A percentile compares a stretch with the other conserved stretches of the same genome.
phyloP scores from a whole-genome alignment of 2,329 filamentous ascomycete genomes.

The Periglandula ipomoeae region DNA sequence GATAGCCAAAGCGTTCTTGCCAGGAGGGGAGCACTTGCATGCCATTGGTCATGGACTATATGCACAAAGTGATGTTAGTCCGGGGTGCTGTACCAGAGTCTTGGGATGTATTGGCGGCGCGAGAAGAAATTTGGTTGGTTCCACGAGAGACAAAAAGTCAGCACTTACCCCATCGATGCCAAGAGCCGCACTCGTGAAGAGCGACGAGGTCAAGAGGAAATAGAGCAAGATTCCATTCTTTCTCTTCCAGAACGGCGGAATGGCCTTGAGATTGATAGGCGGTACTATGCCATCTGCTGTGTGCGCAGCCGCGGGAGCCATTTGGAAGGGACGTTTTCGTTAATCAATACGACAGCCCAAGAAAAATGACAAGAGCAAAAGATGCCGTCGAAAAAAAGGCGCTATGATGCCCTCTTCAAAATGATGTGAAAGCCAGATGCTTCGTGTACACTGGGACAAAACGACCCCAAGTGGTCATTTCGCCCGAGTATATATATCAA shows the following conservation, averaged over 20 bases:
- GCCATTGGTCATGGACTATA: conserved; percentile 29
- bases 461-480: neutral
- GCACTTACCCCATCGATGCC: conserved; percentile 32
- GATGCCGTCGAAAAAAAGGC: neutral
- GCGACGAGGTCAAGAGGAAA: conserved; percentile 32
- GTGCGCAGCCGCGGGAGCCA: conserved; percentile 24
- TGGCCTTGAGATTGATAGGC: conserved; percentile 20
- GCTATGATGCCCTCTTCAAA: neutral
- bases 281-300: conserved; percentile 21
- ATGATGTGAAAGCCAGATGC: neutral
- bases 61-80: neutral
- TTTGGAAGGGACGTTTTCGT: conserved; percentile 6
- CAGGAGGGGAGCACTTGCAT: conserved; percentile 28
- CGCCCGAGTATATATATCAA: neutral
- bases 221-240: conserved; percentile 34
- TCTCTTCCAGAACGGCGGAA: conserved; percentile 25
- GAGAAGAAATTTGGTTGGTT: neutral
- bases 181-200: conserved; percentile 30
- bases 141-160: neutral
- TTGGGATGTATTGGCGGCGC: neutral
- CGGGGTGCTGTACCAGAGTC: neutral
- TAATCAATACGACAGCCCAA: neutral
- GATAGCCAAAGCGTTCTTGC: conserved; percentile 29
- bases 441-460: neutral
- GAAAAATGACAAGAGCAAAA: too few relatives aligned